These are phyloP conservation scores for Pythium brachiatum DNA, from an alignment of 352 stramenopile species.

Conservation along the genomic window DNA sequence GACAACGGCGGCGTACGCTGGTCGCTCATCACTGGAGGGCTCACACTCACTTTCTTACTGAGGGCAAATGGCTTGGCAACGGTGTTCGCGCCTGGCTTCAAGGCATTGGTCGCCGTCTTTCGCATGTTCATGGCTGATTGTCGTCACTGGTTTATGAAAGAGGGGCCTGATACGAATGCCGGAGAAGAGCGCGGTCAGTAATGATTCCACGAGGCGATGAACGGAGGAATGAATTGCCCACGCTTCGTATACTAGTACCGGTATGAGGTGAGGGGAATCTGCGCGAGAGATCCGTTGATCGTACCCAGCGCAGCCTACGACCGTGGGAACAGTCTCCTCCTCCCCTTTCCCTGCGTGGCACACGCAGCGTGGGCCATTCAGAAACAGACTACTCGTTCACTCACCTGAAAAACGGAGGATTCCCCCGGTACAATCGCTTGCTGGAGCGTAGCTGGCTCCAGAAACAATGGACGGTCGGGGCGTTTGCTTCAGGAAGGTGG, in stretches of 20 bases:
- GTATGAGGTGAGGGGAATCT: too few species aligned
- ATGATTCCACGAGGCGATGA: background rate
- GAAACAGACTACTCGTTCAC: constrained; percentile 3
- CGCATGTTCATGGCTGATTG: background rate
- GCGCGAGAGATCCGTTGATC: constrained; percentile 1
- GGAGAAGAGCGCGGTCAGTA: background rate
- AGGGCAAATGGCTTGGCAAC: constrained; percentile 10
- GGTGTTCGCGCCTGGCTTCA: background rate
- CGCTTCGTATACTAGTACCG: too few species aligned
- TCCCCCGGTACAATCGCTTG: background rate
- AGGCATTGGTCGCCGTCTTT: background rate
- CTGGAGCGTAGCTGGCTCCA: background rate
- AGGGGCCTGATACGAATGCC: background rate
- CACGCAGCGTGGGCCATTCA: background rate
- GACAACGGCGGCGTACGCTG: constrained; percentile 27
- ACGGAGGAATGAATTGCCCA: background rate
- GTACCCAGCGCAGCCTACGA: background rate
- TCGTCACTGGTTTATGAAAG: background rate
- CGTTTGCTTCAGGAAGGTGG: background rate
- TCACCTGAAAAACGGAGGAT: background rate
- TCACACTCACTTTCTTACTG: constrained; percentile 13
- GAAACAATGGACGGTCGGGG: background rate
- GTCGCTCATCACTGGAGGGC: constrained; percentile 2
- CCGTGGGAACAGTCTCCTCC: background rate
- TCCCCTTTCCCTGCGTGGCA: background rate